Evolutionary conservation across 805 yeast species (phyloP), one percentile per base, ranked within the genome.

Genomic region (Peterozyma xylosa): DNA sequence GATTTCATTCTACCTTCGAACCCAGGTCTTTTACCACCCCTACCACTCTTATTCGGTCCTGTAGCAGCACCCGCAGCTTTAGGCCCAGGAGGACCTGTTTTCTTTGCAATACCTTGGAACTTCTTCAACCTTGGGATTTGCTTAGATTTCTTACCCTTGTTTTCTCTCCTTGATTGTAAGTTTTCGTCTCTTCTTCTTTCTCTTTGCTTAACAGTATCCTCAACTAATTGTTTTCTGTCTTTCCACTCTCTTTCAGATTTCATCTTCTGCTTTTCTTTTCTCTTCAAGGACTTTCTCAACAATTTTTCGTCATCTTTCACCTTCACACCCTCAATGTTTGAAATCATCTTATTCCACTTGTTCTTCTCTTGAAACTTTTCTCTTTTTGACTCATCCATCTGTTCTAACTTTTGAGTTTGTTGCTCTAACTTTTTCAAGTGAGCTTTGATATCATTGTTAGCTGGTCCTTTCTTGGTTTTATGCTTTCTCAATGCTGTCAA

Each of bases 111-210:
- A 33, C 82, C 81, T 35, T 77, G 77, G 60, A 79, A 82, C 56
- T 80, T 76, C 51, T 73, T 67, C 67, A 79, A 79, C 62, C 78
- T 83, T 42, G 75, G 77, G 62, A 80, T 87, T 45, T 86, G 74
- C 59, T 84, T 85, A 52, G 85, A 74, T 62, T 82, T 82, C 54
- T 82, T 77, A 43, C 93, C 91, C 67, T 85, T 91, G 62, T 85
- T 84, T 34, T 85, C 96, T 56, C 76, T 82, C 65, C 96, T 79
- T 39, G 86, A 79, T 59, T 82, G 80, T 60, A 93, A 71, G 59
- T 93, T 93, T 54, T 88, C 96, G 56, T 90, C 96, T 63, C 98
- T 80, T 71, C 93, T 84, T 68, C 88, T 86, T 50, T 76, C 80
- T 55, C 84, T 83, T 14, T 82, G 86, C 39, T 80, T 73, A 42